These are phyloP conservation scores for Sordariomycetes sp. DNA, from an alignment of 2,329 filamentous ascomycete genomes.

Conservation along the genomic window DNA sequence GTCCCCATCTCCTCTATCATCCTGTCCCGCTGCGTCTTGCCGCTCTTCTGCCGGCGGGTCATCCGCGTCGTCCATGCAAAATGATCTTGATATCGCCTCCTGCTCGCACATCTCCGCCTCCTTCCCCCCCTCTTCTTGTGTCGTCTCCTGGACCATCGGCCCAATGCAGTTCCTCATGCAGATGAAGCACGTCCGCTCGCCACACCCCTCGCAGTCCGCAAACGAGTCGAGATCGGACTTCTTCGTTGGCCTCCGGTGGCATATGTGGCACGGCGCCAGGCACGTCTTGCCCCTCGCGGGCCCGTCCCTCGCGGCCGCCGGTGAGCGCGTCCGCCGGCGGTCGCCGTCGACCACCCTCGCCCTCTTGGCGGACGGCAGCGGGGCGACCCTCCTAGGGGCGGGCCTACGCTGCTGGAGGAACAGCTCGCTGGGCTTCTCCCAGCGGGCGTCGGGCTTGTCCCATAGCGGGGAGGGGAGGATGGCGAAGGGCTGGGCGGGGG, in stretches of 20 bases:
- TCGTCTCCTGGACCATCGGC: neutral
- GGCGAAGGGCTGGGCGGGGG: neutral
- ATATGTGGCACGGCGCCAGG: constrained; percentile 54
- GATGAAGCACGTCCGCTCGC: constrained; percentile 54
- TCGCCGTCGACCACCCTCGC: neutral
- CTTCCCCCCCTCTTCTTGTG: constrained; percentile 7
- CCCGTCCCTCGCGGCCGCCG: constrained; percentile 9
- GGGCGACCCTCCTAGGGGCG: constrained; percentile 18
- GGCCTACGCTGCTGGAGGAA: constrained; percentile 8
- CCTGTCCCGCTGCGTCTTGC: constrained; percentile 20
- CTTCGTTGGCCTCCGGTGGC: constrained; percentile 52
- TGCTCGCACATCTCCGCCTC: constrained; percentile 12
- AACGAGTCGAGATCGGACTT: constrained; percentile 57
- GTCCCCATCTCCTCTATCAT: neutral
- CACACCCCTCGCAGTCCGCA: constrained; percentile 52
- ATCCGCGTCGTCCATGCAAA: constrained; percentile 36
- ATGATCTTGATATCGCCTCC: constrained; percentile 29
- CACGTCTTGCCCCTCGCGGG: neutral
- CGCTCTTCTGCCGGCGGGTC: neutral
- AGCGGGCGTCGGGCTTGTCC: neutral
- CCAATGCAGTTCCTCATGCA: constrained; percentile 55
- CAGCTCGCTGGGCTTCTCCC: neutral
- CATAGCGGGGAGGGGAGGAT: neutral
- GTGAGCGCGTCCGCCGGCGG: constrained; percentile 6
- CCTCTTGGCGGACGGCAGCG: constrained; percentile 10